Percentiles rank a stretch among this genome's conserved stretches.
Conservation (phyloP, 768 basidiomycete species). For the Russula foetens region DNA sequence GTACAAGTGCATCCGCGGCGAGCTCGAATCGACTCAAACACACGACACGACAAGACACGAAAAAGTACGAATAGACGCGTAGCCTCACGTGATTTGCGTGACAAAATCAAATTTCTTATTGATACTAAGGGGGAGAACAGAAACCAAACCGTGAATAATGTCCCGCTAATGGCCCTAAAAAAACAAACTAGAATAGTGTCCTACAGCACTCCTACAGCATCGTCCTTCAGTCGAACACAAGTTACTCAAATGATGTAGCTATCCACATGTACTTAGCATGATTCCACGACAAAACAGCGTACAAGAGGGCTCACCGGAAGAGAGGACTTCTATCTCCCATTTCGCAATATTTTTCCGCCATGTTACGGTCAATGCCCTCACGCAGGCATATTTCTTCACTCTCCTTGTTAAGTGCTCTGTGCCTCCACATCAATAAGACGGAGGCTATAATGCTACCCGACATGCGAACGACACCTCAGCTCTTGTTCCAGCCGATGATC, state of each 20-base stretch:
- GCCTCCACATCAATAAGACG: constrained; percentile 41
- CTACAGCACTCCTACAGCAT: too few relatives aligned
- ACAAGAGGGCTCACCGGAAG: constrained; percentile 34
- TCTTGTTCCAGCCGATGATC: neutral
- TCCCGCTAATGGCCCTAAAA: too few relatives aligned
- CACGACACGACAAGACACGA: too few relatives aligned
- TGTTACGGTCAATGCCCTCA: constrained; percentile 35
- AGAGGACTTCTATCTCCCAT: constrained; percentile 50
- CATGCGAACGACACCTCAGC: neutral
- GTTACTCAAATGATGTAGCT: constrained; percentile 14
- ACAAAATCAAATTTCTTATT: too few relatives aligned
- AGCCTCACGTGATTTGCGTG: too few relatives aligned
- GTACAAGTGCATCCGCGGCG: too few relatives aligned
- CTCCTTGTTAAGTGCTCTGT: constrained; percentile 39
- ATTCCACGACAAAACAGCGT: neutral
- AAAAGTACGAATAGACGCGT: too few relatives aligned
- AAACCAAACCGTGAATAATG: too few relatives aligned
- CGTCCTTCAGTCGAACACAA: too few relatives aligned
- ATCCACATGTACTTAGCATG: neutral
- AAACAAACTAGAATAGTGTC: too few relatives aligned
- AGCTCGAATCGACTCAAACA: too few relatives aligned
- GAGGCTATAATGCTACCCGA: constrained; percentile 33
- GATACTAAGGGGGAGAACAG: too few relatives aligned
- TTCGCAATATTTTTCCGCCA: constrained; percentile 35
- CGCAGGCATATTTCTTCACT: constrained; percentile 38